These are phyloP conservation scores for Fraxinus quadrangulata DNA, from an alignment of 257 asterid species.

Conservation along the genomic window DNA sequence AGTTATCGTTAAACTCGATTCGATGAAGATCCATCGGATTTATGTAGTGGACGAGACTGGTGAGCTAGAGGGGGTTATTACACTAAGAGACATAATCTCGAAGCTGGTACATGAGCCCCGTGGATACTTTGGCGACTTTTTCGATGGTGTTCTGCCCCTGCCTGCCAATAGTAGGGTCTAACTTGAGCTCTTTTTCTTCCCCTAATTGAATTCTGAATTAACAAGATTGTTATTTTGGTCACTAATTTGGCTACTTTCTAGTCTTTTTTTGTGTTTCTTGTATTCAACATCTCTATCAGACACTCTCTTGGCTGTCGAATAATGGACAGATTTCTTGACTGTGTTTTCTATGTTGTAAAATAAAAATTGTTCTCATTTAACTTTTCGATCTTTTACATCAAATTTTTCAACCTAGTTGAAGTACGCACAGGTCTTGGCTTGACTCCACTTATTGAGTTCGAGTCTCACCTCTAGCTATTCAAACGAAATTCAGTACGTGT, in stretches of 20 bases:
- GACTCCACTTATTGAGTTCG: no score
- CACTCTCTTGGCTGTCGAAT: not conserved
- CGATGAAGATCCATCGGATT: conserved; percentile 77
- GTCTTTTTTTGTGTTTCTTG: not conserved
- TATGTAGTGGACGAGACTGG: conserved; percentile 75
- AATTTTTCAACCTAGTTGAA: no score
- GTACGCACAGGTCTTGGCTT: no score
- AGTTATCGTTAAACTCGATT: conserved; percentile 72
- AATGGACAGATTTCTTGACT: not conserved
- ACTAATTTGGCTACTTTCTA: conserved; percentile 20
- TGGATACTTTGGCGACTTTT: conserved; percentile 98
- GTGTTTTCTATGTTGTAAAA: not conserved
- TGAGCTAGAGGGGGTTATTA: conserved; percentile 77
- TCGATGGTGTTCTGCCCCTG: conserved; percentile 92
- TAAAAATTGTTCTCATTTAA: no score
- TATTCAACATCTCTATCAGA: not conserved
- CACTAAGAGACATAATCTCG: conserved; percentile 93
- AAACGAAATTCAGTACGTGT: no score
- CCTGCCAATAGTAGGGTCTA: conserved; percentile 91
- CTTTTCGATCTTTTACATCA: no score
- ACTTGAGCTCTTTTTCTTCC: not conserved
- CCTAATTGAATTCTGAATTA: not conserved
- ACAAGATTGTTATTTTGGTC: conserved; percentile 2
- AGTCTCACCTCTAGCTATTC: no score
- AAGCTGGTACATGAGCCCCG: conserved; percentile 96